phyloP scores from a whole-genome alignment of 768 basidiomycete species.

The Rhizopogon rudus region DNA sequence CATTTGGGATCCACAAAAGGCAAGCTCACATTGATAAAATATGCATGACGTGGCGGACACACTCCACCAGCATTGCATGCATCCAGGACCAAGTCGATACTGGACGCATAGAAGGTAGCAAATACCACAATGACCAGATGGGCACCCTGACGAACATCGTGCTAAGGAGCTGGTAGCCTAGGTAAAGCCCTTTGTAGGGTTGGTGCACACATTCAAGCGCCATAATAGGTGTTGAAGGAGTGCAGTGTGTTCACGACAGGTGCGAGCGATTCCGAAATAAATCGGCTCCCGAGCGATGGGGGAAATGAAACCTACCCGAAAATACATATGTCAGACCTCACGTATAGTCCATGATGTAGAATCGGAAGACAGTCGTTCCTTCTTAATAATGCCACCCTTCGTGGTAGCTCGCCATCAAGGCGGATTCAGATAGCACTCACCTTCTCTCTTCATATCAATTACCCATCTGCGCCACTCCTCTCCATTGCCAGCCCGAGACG shows the following conservation, averaged over 20 bases:
- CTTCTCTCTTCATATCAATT: too few species aligned
- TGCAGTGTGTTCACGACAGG: neutral
- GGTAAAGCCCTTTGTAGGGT: constrained; percentile 45
- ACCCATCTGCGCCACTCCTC: too few species aligned
- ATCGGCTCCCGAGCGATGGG: too few species aligned
- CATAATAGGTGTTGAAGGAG: constrained; percentile 4
- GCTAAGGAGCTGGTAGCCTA: constrained; percentile 36
- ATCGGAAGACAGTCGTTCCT: too few species aligned
- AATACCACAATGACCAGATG: constrained; percentile 38
- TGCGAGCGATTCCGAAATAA: too few species aligned
- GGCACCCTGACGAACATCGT: constrained; percentile 43
- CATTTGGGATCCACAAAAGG: neutral
- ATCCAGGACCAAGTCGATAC: constrained; percentile 41
- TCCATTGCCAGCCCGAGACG: too few species aligned
- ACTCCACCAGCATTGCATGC: constrained; percentile 32
- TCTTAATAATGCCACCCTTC: too few species aligned
- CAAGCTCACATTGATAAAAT: constrained; percentile 16
- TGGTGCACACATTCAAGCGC: constrained; percentile 22
- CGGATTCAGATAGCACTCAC: too few species aligned
- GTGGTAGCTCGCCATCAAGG: too few species aligned
- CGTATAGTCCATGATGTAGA: too few species aligned
- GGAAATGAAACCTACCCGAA: too few species aligned
- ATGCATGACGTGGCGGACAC: constrained; percentile 26
- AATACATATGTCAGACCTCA: too few species aligned
- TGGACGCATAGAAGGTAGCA: constrained; percentile 33